Base-by-base conservation (phyloP, 768 basidiomycete species). In the Favolaschia claudopus region DNA sequence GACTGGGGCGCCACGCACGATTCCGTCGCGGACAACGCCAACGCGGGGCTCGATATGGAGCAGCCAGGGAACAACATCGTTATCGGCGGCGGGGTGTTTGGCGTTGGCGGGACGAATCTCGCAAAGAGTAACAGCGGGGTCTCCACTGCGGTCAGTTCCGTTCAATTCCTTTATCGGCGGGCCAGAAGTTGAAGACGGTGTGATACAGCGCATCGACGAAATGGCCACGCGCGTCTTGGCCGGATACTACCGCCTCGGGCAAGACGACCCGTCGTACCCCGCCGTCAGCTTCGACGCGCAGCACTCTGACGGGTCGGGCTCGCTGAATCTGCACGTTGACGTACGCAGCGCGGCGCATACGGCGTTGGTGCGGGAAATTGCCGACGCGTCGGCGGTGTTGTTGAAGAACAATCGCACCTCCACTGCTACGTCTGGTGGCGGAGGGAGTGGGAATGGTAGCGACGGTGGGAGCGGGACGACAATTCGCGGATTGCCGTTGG, bases 321-420 rank as follows among this genome's bases (percentile, higher is more conserved):
- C 76, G 5, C 71, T 73, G 25, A 84, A 84, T 66, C 72, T 78
- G 19, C 63, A 69, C 19, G 76, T 82, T 7, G 74, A 77, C 29
- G 81, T 82, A 1, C 75, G 81, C 28, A 77, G 73, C 3, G 74
- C 70, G 9, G 76, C 67, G 0, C 82, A 84, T 61, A 82, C 79
- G 0, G 77, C 81, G 6, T 72, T 91, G 13, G 85, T 80, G 14
- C 77, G 79, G 19, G 83, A 89, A 60, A 86, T 92, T 28, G 90
- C 83, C 5, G 79, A 83, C 0, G 85, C 84, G 0, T 88, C 87
- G 0, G 85, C 86, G 2, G 87, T 91, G n/a, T 70, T 92, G 36
- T 76, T 91, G 19, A 92, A 91, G 76, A 92, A 91, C 69, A 76
- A 79, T 42, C 70, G 81, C 63, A 77, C 72, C 10, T 36, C 58